Evolutionary conservation across 495 filamentous ascomycete species (phyloP), one percentile per base, ranked within the genome.

Genomic region (Gamarada debralockiae): DNA sequence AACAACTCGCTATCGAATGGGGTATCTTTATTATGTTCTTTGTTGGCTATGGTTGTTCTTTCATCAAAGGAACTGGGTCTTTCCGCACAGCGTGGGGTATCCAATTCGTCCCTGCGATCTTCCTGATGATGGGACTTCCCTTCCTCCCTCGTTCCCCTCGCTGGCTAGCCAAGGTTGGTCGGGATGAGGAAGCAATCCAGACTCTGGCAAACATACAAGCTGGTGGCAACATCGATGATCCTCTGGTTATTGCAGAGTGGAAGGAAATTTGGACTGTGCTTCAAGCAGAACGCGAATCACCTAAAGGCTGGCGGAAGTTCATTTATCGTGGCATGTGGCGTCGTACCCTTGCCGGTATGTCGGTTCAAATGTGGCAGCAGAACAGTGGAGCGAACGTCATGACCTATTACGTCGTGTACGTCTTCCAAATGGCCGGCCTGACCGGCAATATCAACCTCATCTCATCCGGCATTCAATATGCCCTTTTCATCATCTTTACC

Each of bases 51-150:
- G 76, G 79, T 46, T 89, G 84, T 62, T 76, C 73, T 8, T 81
- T 78, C 59, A 83, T 85, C 23, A 52, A 65, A 3, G 84, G 85
- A 2, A 61, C 78, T 0, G 77, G 82, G 9, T 82, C 83, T 1
- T 90, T 89, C 72, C 75, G 85, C 5, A 84, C 82, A 2, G 82
- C 84, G n/a, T 90, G 84, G 85, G 85, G 82, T 25, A 78, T 84
- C 13, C 87, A 90, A 65, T 85, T 82, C 45, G 71, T 89, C 14
- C 87, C 86, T 0, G 79, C 75, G 40, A 59, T 87, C 1, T 65
- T 84, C 39, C 73, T 90, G 22, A 75, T 89, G 48, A 56, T 77
- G 34, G 81, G 82, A 3, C 69, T 90, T 15, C 79, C 80, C 2
- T 89, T 90, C 68, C 73, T 90, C 53, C 87, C 86, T 5, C 71